These are phyloP conservation scores for Striga asiatica DNA, from an alignment of 257 asterid genomes.

Conservation along the genomic window DNA sequence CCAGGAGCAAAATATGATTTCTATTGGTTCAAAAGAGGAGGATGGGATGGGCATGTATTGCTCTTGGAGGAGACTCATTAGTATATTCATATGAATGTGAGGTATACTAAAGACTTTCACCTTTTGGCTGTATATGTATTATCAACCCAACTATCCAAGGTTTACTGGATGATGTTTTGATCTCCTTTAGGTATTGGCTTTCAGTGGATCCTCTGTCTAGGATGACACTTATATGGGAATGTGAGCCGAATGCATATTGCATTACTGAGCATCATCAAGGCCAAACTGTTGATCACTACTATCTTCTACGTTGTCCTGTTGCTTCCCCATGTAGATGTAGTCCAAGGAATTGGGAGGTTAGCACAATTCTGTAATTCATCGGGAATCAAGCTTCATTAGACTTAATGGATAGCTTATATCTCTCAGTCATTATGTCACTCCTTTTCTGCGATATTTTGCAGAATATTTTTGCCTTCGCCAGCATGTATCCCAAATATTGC, in stretches of 20 bases:
- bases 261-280: conserved; percentile 92
- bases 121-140: conserved; percentile 54
- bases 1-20: no score
- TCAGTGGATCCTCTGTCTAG: conserved; percentile 86
- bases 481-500: conserved; percentile 72
- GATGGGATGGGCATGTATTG: conserved; percentile 59
- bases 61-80: conserved; percentile 71
- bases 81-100: conserved; percentile 44
- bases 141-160: conserved; percentile 78
- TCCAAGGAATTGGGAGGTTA: conserved; percentile 79
- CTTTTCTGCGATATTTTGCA: conserved; percentile 26
- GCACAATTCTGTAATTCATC: conserved; percentile 14
- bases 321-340: conserved; percentile 21
- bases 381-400: conserved; percentile 2
- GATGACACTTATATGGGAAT: conserved; percentile 72
- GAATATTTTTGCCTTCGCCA: conserved; percentile 74
- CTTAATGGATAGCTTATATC: background rate
- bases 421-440: conserved; percentile 8
- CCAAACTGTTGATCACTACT: conserved; percentile 60
- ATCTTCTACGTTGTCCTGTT: conserved; percentile 54
- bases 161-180: conserved; percentile 23
- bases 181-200: conserved; percentile 3
- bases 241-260: conserved; percentile 66
- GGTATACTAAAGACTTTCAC: conserved; percentile 75
- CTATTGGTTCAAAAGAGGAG: conserved; percentile 55